phyloP scores from a whole-genome alignment of 192 early-diverging fungal species.

The Coemansia asiatica region DNA sequence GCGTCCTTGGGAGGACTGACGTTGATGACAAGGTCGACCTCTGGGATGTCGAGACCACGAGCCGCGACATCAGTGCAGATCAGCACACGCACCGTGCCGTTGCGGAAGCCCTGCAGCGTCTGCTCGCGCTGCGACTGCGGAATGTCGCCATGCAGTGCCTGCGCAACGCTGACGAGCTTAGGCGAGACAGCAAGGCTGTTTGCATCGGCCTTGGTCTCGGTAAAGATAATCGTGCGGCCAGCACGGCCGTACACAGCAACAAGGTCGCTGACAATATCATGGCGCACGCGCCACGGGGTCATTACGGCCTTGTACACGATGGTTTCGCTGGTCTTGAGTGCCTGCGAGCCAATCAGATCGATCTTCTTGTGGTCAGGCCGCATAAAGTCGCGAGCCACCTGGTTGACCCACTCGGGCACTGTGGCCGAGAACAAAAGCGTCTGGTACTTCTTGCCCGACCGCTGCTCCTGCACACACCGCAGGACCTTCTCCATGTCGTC shows the following conservation, averaged over 20 bases:
- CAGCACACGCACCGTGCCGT: conserved; percentile 88
- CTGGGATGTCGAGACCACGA: conserved; percentile 94
- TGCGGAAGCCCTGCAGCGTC: conserved; percentile 92
- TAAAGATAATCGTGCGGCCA: conserved; percentile 89
- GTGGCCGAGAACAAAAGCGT: conserved; percentile 97
- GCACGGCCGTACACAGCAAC: conserved; percentile 84
- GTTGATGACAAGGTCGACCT: conserved; percentile 97
- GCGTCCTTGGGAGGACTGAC: conserved; percentile 91
- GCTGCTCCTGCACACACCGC: conserved; percentile 80
- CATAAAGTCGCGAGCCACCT: conserved; percentile 70
- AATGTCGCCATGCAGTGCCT: conserved; percentile 89
- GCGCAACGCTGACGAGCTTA: conserved; percentile 76
- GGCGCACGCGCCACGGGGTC: conserved; percentile 84
- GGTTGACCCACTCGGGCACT: conserved; percentile 72
- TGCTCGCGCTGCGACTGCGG: conserved; percentile 84
- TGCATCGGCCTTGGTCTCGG: conserved; percentile 89
- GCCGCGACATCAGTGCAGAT: conserved; percentile 94
- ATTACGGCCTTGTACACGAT: conserved; percentile 84
- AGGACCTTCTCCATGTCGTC: conserved; percentile 87
- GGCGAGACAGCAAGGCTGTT: conserved; percentile 81
- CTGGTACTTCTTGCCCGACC: conserved; percentile 64
- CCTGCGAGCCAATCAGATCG: conserved; percentile 83
- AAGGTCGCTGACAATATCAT: conserved; percentile 91
- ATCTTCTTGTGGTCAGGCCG: conserved; percentile 67
- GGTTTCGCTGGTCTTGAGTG: conserved; percentile 86